Evolutionary conservation across 345 rosid species (phyloP), one percentile per base, ranked within the genome.

Genomic region (Arabidopsis arenosa): DNA sequence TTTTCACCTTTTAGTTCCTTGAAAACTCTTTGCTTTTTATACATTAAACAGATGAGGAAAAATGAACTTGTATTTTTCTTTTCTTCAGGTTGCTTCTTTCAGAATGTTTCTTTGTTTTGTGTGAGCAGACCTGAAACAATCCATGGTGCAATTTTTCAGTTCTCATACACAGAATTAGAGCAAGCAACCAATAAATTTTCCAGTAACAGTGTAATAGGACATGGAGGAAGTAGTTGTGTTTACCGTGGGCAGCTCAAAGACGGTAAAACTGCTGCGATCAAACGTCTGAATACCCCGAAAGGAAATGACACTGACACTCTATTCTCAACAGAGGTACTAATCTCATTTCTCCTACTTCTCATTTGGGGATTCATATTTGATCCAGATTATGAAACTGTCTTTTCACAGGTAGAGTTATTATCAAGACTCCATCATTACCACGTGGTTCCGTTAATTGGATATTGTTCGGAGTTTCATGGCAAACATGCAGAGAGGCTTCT

Each of bases 361-460:
- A 54, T 70, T 55, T 43, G 14, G 0, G 5, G 55, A 65, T 44
- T 28, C 47, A 61, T 41, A 1, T 53, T 52, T 23, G 32, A 48
- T 65, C n/a, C n/a, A n/a, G n/a, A n/a, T n/a, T n/a, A n/a, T n/a
- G n/a, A n/a, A n/a, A n/a, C n/a, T n/a, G n/a, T n/a, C n/a, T n/a
- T n/a, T 80, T 41, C 59, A 35, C 81, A 95, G 99, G 93, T 92
- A 28, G 91, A 92, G 80, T 75, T 95, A 64, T 79, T 95, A 62
- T 81, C 96, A 52, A 89, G 96, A 78, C 92, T 95, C 65, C 90
- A 95, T 81, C 99, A 95, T 69, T 92, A 88, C 80, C 97, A 92
- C 9, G 96, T 95, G 70, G 99, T 95, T 75, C 97, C 97, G 2
- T 81, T 95, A 74, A 79, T 90, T 47, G 99, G 99, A 52, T 95